Evolutionary conservation across 1,284 basidiomycete species (phyloP), one percentile per base, ranked within the genome.

Genomic region (Pseudomicrostroma phylloplanum): DNA sequence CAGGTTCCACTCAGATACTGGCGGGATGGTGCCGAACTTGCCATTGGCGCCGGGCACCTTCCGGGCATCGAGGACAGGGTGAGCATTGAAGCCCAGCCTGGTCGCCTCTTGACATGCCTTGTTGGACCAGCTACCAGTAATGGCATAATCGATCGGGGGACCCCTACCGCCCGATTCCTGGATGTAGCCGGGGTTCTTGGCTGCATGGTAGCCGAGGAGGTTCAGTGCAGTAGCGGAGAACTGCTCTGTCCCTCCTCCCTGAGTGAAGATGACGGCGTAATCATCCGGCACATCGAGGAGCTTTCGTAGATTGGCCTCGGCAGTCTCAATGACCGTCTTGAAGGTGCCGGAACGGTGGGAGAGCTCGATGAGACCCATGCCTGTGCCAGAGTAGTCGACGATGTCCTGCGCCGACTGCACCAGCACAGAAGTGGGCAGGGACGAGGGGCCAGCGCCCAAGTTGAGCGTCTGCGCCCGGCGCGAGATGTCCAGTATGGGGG

Each of bases 21-120:
- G 81, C 12, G 93, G 92, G 72, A 97, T 87, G 61, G 85, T 85
- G 70, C 91, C 89, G 82, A 89, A 96, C 59, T 71, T 69, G 43
- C 66, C 68, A 9, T 66, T 57, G 30, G 70, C 63, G 6, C 69
- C 67, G 12, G 68, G 59, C 0, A 62, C 64, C 57, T 73, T 67
- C 21, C 70, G 60, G 21, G 75, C 46, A 59, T 79, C 73, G 11
- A 72, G 23, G 1, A 58, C 77, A 23, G 68, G 67, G 23, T 72
- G 73, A 26, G 70, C 72, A 25, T 64, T 71, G 6, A 62, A 60
- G 3, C 72, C 70, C 21, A 78, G 60, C 49, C 76, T 67, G 49
- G 67, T 63, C 0, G 76, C 72, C 56, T 79, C 77, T 56, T 78
- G 74, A 56, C 66, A 55, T 0, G 77, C 77, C 60, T 79, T 79